Evolutionary conservation across 75 land plant species (phyloP).

Genomic region (Sequoia sempervirens): DNA sequence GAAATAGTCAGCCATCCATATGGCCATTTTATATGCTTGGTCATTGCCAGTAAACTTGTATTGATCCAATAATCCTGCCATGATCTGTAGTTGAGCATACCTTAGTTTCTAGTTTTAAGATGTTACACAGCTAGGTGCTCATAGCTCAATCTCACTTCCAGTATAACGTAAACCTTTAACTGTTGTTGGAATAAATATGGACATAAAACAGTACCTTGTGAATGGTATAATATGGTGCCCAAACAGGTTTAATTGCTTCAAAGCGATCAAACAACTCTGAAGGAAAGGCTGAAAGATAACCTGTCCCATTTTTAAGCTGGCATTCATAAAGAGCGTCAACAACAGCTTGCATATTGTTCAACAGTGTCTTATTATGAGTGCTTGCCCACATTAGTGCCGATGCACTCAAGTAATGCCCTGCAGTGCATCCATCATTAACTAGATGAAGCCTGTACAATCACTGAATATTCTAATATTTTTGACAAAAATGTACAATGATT

Average conservation of each 20-base stretch:
- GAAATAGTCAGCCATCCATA: conserved; percentile 81
- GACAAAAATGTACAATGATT: not conserved
- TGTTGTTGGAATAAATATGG: not conserved
- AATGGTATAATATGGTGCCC: conserved; percentile 96
- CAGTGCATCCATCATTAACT: not conserved
- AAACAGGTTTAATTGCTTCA: conserved; percentile 72
- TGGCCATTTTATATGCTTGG: conserved; percentile 58
- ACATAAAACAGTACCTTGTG: conserved; percentile 62
- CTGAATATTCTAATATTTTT: not conserved
- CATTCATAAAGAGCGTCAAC: conserved; percentile 63
- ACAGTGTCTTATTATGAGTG: conserved; percentile 58
- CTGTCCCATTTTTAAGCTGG: conserved; percentile 70
- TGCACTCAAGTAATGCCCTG: conserved; percentile 97
- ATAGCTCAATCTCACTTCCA: not conserved
- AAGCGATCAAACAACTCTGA: conserved; percentile 80
- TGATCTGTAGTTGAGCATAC: conserved; percentile 37
- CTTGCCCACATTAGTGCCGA: conserved; percentile 91
- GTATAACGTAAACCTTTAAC: not conserved
- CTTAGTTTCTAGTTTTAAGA: not conserved
- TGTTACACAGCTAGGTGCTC: not conserved
- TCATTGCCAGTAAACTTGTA: conserved; percentile 44
- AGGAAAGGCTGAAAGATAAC: conserved; percentile 96
- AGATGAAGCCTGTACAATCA: not conserved
- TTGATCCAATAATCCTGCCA: conserved; percentile 89
- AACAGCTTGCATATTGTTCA: conserved; percentile 55